A percentile compares a stretch with the other conserved stretches of the same genome.
These are phyloP conservation scores for Tetrapisispora nanseiensis DNA, from an alignment of 805 yeast genomes.

Conservation along the genomic window DNA sequence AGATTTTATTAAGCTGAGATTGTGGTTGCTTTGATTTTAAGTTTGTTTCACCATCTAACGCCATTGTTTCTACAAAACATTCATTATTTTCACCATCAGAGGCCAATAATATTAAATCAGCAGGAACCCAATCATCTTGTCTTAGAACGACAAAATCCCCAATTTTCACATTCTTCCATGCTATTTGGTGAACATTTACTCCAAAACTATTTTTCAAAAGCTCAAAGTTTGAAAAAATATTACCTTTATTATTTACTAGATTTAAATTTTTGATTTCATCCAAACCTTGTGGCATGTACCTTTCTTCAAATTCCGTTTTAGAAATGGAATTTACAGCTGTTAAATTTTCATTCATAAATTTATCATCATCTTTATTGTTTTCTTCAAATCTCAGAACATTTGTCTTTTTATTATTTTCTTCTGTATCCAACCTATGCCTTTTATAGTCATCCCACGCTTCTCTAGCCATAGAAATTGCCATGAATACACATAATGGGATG, in stretches of 20 bases:
- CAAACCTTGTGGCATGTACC: not conserved
- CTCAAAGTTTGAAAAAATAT: conserved; percentile 16
- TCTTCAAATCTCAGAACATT: not conserved
- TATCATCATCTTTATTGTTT: not conserved
- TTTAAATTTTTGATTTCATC: not conserved
- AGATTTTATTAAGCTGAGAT: conserved; percentile 44
- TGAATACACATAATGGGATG: conserved; percentile 75
- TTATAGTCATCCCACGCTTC: conserved; percentile 92
- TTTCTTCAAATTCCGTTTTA: not conserved
- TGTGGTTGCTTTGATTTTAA: conserved; percentile 67
- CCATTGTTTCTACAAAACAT: conserved; percentile 87
- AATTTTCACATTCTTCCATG: conserved; percentile 77
- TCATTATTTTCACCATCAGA: conserved; percentile 53
- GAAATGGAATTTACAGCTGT: not conserved
- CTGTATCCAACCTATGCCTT: conserved; percentile 75
- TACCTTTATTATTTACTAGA: too few relatives aligned
- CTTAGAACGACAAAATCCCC: conserved; percentile 71
- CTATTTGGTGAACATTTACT: conserved; percentile 18
- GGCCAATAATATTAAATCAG: conserved; percentile 69
- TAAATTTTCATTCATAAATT: not conserved
- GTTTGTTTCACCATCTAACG: conserved; percentile 94
- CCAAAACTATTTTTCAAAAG: conserved; percentile 13
- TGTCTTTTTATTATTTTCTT: conserved; percentile 55
- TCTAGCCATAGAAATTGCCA: conserved; percentile 78
- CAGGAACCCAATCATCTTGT: conserved; percentile 90